A percentile compares a stretch with the other conserved stretches of the same genome.
phyloP scores from a whole-genome alignment of 345 rosid species.

The Moricandia arvensis region DNA sequence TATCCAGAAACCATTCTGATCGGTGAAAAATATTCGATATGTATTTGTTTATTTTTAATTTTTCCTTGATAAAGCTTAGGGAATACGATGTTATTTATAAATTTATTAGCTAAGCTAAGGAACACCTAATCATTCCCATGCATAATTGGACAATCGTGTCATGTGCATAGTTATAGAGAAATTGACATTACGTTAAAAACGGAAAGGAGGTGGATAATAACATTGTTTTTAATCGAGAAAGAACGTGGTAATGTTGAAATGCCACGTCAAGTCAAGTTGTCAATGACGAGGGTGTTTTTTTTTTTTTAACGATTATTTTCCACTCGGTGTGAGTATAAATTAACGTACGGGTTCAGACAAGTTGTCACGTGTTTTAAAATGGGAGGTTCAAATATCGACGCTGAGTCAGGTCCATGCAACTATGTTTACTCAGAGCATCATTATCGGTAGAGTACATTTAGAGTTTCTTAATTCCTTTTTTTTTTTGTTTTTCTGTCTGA shows the following conservation, averaged over 20 bases:
- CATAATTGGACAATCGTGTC: slow-evolving; percentile 17
- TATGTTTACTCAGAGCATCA: too few relatives aligned
- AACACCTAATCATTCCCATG: neutral
- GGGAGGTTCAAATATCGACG: slow-evolving; percentile 3
- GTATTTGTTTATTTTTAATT: neutral
- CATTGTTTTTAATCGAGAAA: slow-evolving; percentile 1
- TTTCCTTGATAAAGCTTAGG: neutral
- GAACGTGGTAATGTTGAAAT: slow-evolving; percentile 25
- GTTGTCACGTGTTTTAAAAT: slow-evolving; percentile 28
- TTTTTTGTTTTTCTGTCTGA: too few relatives aligned
- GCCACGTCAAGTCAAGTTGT: slow-evolving; percentile 29
- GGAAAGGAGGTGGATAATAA: slow-evolving; percentile 25
- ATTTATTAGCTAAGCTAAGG: neutral
- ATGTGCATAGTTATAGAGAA: neutral
- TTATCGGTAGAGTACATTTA: too few relatives aligned
- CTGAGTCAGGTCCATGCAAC: slow-evolving; percentile 45
- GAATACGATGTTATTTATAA: neutral
- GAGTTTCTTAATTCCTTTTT: too few relatives aligned
- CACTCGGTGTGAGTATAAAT: neutral
- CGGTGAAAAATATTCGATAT: neutral
- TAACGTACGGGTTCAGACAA: slow-evolving; percentile 23
- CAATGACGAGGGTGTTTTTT: neutral
- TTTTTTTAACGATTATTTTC: neutral
- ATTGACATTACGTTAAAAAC: neutral
- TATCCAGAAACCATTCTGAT: neutral